Evolutionary conservation across 768 basidiomycete genomes (phyloP), one percentile per base, ranked within the genome.

Genomic region (Naganishia kalamii): DNA sequence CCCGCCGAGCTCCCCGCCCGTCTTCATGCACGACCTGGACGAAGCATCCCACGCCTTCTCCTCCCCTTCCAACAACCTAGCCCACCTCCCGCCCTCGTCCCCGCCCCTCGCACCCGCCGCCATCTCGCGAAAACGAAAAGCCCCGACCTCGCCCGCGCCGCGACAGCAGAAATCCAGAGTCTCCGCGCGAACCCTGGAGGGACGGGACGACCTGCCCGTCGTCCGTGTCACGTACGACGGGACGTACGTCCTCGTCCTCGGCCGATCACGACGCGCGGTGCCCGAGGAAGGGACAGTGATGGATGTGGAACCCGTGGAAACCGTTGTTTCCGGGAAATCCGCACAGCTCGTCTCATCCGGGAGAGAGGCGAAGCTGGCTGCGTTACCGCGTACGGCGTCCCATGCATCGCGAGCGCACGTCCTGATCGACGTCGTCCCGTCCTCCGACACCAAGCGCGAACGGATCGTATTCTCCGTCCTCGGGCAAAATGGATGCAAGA

Each of bases 401-500:
- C 66, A 68, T 44, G 52, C 62, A 5, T 63, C 62, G 2, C 41
- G 66, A 19, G 23, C 63, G 10, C 66, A 68, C 30, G 52, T 68
- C 1, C 25, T 52, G 27, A 3, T 67, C 0, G 33, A 51, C n/a
- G 44, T 59, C 65, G 29, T 47, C 27, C 41, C 51, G 25, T 21
- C 23, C 19, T n/a, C 21, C 10, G 49, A 44, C 7, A 19, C 15
- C 25, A 37, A 19, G 27, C 7, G n/a, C 15, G 62, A 47, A 46
- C 23, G 27, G 13, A 27, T 68, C 44, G 33, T 54, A 19, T 3
- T 63, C 12, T 30, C 43, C 54, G 54, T 68, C 19, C 35, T 64
- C n/a, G 66, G 66, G 3, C 66, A 63, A 30, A 68, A 68, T 32
- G 66, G 66, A 49, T 68, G 66, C 32, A 43, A 32, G 37, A 44